These are phyloP conservation scores for Filobasidium floriforme DNA, from an alignment of 768 basidiomycete species.

Conservation along the genomic window DNA sequence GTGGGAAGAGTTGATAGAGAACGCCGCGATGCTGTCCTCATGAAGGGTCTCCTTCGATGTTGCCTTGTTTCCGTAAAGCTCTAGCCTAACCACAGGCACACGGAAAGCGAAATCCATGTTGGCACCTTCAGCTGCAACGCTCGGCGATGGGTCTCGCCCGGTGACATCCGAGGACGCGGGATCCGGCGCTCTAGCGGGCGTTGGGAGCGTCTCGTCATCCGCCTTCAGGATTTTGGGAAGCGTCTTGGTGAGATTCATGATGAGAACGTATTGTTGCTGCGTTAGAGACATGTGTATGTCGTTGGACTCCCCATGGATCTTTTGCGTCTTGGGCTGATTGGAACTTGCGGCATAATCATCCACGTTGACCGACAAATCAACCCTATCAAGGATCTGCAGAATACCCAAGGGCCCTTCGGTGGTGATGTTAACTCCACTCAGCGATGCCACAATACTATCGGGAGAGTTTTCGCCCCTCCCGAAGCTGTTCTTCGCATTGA, in stretches of 20 bases:
- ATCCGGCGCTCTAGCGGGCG: neutral
- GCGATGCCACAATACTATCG: conserved; percentile 57
- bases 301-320: conserved; percentile 64
- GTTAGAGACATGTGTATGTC: conserved; percentile 78
- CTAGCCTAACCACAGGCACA: conserved; percentile 66
- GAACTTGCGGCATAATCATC: conserved; percentile 58
- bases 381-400: conserved; percentile 87
- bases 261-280: conserved; percentile 67
- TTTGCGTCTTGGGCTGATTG: conserved; percentile 55
- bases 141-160: neutral
- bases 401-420: conserved; percentile 51
- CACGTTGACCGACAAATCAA: conserved; percentile 63
- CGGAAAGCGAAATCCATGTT: conserved; percentile 66
- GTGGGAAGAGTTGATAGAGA: conserved; percentile 70
- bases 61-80: conserved; percentile 70
- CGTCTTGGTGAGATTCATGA: conserved; percentile 54
- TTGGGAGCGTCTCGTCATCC: neutral
- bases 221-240: neutral
- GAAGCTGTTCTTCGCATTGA: conserved; percentile 70
- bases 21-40: conserved; percentile 73
- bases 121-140: conserved; percentile 34
- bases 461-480: conserved; percentile 45
- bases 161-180: neutral
- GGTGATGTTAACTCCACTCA: conserved; percentile 73
- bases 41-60: conserved; percentile 55